A percentile compares a stretch with the other conserved stretches of the same genome.
phyloP scores from a whole-genome alignment of 345 rosid genomes.

The sweet orange (Citrus sinensis) region DVS_A1.0 CM039162.1:22350001-22350500 shows the following conservation, averaged over 20 bases:
- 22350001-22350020: constrained; percentile 51
- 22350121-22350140: constrained; percentile 69
- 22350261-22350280: constrained; percentile 84
- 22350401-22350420: constrained; percentile 77
- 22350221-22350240: constrained; percentile 68
- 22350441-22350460: constrained; percentile 73
- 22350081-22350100: constrained; percentile 64
- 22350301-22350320: constrained; percentile 83
- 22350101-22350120: constrained; percentile 68
- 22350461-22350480: constrained; percentile 80
- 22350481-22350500: constrained; percentile 43
- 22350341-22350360: constrained; percentile 95
- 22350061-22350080: constrained; percentile 75
- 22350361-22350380: constrained; percentile 66
- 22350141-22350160: constrained; percentile 64
- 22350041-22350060: constrained; percentile 61
- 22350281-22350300: constrained; percentile 88
- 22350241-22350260: constrained; percentile 45
- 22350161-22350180: constrained; percentile 61
- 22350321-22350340: constrained; percentile 95
- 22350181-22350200: constrained; percentile 65
- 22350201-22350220: constrained; percentile 57
- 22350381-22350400: constrained; percentile 58
- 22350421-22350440: constrained; percentile 59
- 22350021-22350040: constrained; percentile 64